phyloP scores from a whole-genome alignment of 148 eudicot species.

The Rhododendron williamsianum region DNA sequence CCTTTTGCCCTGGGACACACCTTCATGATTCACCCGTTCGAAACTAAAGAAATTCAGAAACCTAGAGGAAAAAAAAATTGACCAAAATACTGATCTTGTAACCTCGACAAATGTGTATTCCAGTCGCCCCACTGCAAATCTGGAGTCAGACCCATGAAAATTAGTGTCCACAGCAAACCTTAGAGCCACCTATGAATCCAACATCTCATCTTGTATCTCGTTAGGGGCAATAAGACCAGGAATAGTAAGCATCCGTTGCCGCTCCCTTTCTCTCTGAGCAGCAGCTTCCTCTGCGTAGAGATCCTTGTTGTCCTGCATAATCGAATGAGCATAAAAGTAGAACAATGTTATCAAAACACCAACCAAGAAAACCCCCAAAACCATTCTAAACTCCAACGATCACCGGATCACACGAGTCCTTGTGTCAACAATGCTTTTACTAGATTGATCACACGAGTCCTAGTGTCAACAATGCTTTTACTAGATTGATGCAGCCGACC shows the following conservation, averaged over 20 bases:
- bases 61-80: conserved; percentile 12
- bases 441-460: neutral
- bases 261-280: conserved; percentile 81
- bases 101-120: conserved; percentile 17
- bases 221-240: conserved; percentile 96
- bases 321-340: neutral
- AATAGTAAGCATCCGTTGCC: conserved; percentile 75
- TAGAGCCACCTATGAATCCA: conserved; percentile 48
- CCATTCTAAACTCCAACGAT: neutral
- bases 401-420: neutral
- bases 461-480: neutral
- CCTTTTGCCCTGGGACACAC: conserved; percentile 28
- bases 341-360: neutral
- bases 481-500: neutral
- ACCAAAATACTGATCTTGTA: conserved; percentile 13
- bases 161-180: neutral
- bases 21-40: conserved; percentile 34
- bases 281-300: conserved; percentile 98
- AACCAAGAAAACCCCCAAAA: neutral
- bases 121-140: conserved; percentile 12
- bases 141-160: neutral
- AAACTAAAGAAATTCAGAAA: conserved; percentile 17
- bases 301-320: conserved; percentile 92
- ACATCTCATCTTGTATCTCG: conserved; percentile 95
- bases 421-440: neutral